phyloP scores from a whole-genome alignment of 1,139 yeast species.

The Geotrichum citri-aurantii region DNA sequence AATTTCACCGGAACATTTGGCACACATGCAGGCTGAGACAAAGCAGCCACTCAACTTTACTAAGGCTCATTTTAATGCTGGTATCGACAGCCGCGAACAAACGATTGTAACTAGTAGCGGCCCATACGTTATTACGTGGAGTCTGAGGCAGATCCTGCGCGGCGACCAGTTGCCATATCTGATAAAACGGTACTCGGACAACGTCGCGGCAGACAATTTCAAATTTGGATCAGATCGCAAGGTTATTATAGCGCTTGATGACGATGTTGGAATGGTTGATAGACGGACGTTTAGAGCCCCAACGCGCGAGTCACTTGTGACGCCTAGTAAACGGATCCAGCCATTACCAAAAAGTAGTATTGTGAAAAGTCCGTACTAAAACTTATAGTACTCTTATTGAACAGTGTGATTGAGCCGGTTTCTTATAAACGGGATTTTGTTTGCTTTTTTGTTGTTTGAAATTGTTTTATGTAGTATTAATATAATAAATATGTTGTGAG shows the following conservation, averaged over 20 bases:
- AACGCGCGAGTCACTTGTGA: constrained; percentile 43
- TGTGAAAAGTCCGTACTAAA: constrained; percentile 32
- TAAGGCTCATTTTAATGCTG: constrained; percentile 70
- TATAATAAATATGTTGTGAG: background rate
- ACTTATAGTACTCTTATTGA: background rate
- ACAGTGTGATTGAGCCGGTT: background rate
- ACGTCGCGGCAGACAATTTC: constrained; percentile 73
- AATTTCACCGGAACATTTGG: constrained; percentile 66
- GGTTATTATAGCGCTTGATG: constrained; percentile 62
- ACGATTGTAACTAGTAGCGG: constrained; percentile 73
- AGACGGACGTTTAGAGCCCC: constrained; percentile 55
- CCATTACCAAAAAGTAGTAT: constrained; percentile 31
- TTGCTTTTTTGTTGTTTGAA: background rate
- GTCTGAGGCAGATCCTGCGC: constrained; percentile 52
- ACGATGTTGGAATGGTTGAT: constrained; percentile 65
- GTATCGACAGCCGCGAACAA: constrained; percentile 56
- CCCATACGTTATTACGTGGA: constrained; percentile 78
- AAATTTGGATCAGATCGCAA: constrained; percentile 65
- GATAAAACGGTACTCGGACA: constrained; percentile 56
- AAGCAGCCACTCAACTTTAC: constrained; percentile 55
- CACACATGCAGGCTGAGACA: constrained; percentile 52
- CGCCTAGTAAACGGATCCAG: constrained; percentile 29
- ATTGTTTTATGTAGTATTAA: background rate
- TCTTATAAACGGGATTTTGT: background rate
- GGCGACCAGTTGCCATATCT: constrained; percentile 54